Evolutionary conservation across 2,329 filamentous ascomycete genomes (phyloP).

Genomic region (Fusarium palustre): DNA sequence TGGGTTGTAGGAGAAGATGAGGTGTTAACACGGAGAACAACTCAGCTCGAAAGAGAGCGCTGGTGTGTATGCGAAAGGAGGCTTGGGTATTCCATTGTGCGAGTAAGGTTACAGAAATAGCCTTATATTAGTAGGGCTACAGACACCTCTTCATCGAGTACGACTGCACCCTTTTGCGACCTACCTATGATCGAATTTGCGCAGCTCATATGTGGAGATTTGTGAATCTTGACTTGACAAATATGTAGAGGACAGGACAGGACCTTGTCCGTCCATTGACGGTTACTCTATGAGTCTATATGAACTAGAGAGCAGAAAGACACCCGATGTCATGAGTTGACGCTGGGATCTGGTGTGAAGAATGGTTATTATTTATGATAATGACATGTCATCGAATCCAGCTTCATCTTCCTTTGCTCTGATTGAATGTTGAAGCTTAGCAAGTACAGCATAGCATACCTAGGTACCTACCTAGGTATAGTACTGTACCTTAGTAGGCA

Average conservation of each 20-base stretch:
- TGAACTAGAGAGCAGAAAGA: neutral
- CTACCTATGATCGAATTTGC: slow-evolving; percentile 1
- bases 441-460: neutral
- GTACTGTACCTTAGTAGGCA: no score
- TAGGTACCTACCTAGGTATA: no score
- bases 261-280: neutral
- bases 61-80: slow-evolving; percentile 14
- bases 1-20: slow-evolving; percentile 17
- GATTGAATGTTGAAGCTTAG: slow-evolving; percentile 8
- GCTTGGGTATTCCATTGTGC: slow-evolving; percentile 18
- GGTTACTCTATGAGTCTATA: neutral
- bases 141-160: slow-evolving; percentile 37
- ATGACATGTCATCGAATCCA: neutral
- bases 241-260: no score
- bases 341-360: neutral
- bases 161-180: slow-evolving; percentile 16
- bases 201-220: neutral
- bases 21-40: neutral
- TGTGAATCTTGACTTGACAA: neutral
- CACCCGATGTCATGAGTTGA: neutral
- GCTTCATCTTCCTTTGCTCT: slow-evolving; percentile 6
- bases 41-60: slow-evolving; percentile 11
- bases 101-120: slow-evolving; percentile 29
- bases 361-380: neutral
- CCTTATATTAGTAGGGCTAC: slow-evolving; percentile 28